Evolutionary conservation across 2,329 filamentous ascomycete genomes (phyloP).

Genomic region (Aspergillus amoenus): DNA sequence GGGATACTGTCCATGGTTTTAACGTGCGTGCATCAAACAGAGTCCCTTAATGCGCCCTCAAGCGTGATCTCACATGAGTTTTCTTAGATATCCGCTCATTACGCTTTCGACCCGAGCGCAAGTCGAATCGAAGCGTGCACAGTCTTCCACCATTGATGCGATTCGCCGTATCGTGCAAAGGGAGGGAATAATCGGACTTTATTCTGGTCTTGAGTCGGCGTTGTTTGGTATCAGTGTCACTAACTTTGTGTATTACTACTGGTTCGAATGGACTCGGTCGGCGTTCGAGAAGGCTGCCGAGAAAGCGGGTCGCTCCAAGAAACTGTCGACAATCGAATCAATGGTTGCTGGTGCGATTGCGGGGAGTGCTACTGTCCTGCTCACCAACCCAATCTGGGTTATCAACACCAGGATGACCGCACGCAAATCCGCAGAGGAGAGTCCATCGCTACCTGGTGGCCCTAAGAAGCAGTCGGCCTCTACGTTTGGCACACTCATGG

Average conservation of each 20-base stretch:
- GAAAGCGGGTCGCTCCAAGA: constrained; percentile 70
- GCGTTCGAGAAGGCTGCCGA: constrained; percentile 76
- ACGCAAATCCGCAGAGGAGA: constrained; percentile 61
- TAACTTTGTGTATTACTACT: constrained; percentile 99
- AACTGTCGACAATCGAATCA: constrained; percentile 85
- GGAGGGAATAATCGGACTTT: constrained; percentile 85
- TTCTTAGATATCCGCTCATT: constrained; percentile 81
- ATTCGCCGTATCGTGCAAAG: constrained; percentile 84
- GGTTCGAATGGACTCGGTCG: constrained; percentile 94
- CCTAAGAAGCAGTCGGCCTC: constrained; percentile 58
- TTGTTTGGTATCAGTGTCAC: constrained; percentile 97
- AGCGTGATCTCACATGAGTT: neutral
- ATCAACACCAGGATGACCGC: constrained; percentile 98
- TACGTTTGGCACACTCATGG: constrained; percentile 77
- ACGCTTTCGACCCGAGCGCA: constrained; percentile 96
- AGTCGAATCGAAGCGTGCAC: constrained; percentile 91
- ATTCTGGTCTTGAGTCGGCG: constrained; percentile 88
- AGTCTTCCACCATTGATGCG: constrained; percentile 79
- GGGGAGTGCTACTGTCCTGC: constrained; percentile 87
- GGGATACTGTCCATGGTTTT: constrained; percentile 93
- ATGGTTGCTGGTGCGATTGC: constrained; percentile 96
- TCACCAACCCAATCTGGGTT: constrained; percentile 99
- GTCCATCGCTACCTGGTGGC: constrained; percentile 40
- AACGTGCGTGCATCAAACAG: constrained; percentile 60
- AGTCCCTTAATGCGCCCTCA: neutral